phyloP scores from a whole-genome alignment of 164 flowering plant genomes.

The Dillenia suffruticosa region DNA sequence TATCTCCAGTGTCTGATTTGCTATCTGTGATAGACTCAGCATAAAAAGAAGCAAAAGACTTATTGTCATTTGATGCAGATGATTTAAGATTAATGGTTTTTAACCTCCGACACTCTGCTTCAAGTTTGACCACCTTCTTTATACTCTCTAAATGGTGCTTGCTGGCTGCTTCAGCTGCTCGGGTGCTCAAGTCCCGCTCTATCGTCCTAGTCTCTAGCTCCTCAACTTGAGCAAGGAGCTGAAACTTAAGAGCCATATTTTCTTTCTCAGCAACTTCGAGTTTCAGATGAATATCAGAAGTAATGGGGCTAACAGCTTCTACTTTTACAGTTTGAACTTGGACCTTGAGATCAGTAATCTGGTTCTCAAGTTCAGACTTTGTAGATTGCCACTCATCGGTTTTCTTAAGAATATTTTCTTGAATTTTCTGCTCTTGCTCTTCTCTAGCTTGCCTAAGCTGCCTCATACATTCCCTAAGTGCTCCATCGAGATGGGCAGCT shows the following conservation, averaged over 20 bases:
- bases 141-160: constrained; percentile 35
- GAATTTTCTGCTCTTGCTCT: constrained; percentile 47
- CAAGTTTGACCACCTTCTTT: constrained; percentile 33
- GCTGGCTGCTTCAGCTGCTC: constrained; percentile 34
- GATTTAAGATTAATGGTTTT: constrained; percentile 7
- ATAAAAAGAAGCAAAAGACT: constrained; percentile 11
- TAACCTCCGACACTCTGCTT: constrained; percentile 33
- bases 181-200: constrained; percentile 32
- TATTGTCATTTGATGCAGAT: constrained; percentile 4
- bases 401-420: constrained; percentile 40
- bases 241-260: constrained; percentile 13
- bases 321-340: constrained; percentile 38
- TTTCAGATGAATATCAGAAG: constrained; percentile 13
- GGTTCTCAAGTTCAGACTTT: constrained; percentile 54
- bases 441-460: constrained; percentile 54
- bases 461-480: constrained; percentile 57
- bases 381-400: constrained; percentile 50
- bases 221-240: constrained; percentile 19
- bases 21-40: constrained; percentile 4
- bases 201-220: constrained; percentile 20
- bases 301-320: constrained; percentile 20
- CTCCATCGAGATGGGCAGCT: constrained; percentile 49
- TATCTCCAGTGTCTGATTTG: constrained; percentile 20
- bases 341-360: constrained; percentile 44
- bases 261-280: constrained; percentile 25